phyloP scores from a whole-genome alignment of 176 grass and related monocot genomes.

The Oryza meyeriana region DNA sequence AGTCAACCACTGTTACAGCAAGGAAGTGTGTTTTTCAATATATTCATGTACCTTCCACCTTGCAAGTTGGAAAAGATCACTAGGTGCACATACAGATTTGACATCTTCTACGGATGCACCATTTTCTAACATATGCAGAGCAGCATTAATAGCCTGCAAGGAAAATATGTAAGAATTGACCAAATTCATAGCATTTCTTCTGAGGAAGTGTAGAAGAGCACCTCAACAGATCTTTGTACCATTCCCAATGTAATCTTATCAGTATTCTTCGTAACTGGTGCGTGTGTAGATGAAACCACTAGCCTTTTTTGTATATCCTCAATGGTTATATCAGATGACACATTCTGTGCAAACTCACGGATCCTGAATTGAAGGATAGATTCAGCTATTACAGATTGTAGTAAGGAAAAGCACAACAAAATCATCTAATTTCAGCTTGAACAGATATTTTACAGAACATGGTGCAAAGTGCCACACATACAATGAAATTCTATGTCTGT shows the following conservation, averaged over 20 bases:
- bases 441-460: conserved; percentile 9
- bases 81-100: conserved; percentile 54
- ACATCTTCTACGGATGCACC: conserved; percentile 44
- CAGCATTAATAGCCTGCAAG: conserved; percentile 45
- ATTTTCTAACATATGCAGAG: conserved; percentile 60
- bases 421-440: not conserved
- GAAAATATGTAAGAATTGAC: conserved; percentile 31
- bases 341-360: conserved; percentile 34
- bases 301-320: conserved; percentile 49
- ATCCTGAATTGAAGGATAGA: conserved; percentile 43
- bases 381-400: not conserved
- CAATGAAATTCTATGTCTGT: not conserved
- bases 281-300: conserved; percentile 47
- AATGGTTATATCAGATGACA: conserved; percentile 43
- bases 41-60: conserved; percentile 60
- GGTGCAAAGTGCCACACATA: not conserved
- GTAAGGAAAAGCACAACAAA: not conserved
- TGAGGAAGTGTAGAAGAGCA: conserved; percentile 29
- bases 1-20: not conserved
- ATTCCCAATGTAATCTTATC: conserved; percentile 54
- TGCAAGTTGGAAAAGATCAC: conserved; percentile 44
- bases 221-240: conserved; percentile 70
- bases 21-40: not conserved
- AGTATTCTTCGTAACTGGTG: conserved; percentile 11
- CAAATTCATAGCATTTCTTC: not conserved